Evolutionary conservation across 441 rosid genomes (phyloP), one percentile per base, ranked within the genome.

Genomic region (Erodium trifolium): DNA sequence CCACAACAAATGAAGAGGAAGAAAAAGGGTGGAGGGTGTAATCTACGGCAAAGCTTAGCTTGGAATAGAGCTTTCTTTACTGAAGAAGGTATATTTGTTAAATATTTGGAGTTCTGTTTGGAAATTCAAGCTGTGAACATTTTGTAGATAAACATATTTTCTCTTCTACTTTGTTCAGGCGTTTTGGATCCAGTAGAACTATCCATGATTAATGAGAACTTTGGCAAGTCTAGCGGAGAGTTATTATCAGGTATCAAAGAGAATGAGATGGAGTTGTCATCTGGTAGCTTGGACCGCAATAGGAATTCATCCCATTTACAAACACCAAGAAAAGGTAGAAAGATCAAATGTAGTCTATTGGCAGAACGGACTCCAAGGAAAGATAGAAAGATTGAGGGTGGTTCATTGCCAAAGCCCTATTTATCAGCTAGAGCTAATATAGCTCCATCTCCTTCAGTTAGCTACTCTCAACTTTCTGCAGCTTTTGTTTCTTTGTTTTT

Each of bases 31-130:
- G 89, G 88, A 59, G 90, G 92, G 1, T 90, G 72, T 75, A 90
- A 92, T 80, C 76, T 94, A 78, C 82, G 97, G 39, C 92, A 92
- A 77, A 94, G 99, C 81, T 82, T 94, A 75, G 99, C 99, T 0
- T 92, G 98, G 99, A 79, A 94, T 60, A 79, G 77, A 67, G 97
- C 97, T 68, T 91, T 94, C 75, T 86, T 87, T 62, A 91, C 96
- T 2, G 99, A 91, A 74, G 96, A 88, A 87, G 99, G 99, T 93
- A 14, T 8, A 12, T 13, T 29, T 23, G 8, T 19, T n/a, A 18
- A 55, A 0, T 1, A n/a, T 45, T 60, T 72, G 9, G 41, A 10
- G 4, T 41, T 35, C 6, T 63, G 31, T 31, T 69, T 41, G 66
- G 51, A 67, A 39, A n/a, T 18, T 53, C 49, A 69, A 59, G 55